Evolutionary conservation across 2,329 filamentous ascomycete genomes (phyloP), one percentile per base, ranked within the genome.

Genomic region (Rhinocladiella mackenziei): DNA sequence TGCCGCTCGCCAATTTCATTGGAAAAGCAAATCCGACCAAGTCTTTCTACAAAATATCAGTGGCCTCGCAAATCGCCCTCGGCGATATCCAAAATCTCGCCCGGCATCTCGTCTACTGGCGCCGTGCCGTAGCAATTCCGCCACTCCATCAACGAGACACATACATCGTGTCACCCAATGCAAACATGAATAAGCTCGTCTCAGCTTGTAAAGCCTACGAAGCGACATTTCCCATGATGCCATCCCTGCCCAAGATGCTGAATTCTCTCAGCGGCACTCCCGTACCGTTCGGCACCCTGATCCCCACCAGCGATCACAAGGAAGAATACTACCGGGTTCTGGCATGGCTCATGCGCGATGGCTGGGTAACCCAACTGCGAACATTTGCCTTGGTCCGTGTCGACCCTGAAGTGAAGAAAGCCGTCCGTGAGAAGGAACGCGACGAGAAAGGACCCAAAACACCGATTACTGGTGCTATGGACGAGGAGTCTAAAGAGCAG

Each of bases 101-200:
- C 7, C 85, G 87, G 45, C 92, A 97, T 68, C 83, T 98, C 51
- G 89, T 97, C 50, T 94, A 94, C 68, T 97, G 91, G 89, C 83
- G 92, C 17, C 84, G 89, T 45, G 92, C 91, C 34, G 86, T 94
- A 48, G 84, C 91, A 11, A 91, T 97, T 29, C 86, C 88, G 3
- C 92, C 92, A 0, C 77, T 98, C 4, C 89, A 96, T 60, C 84
- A 86, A 31, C 78, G 89, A 35, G 89, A 97, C 62, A 84, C 83
- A 8, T 98, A 97, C 64, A 84, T 97, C 23, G 79, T 96, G 19
- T 94, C 87, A 1, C 89, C 91, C 0, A 94, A 94, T 62, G 89
- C 88, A 50, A 84, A 95, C 58, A 77, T 89, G 57, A 72, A 76
- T 39, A 79, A 81, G 34, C 75, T 97, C 1, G 74, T 81, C 15